Conservation (phyloP, 768 basidiomycete species). For the Phlebiopsis flavidoalba region DNA sequence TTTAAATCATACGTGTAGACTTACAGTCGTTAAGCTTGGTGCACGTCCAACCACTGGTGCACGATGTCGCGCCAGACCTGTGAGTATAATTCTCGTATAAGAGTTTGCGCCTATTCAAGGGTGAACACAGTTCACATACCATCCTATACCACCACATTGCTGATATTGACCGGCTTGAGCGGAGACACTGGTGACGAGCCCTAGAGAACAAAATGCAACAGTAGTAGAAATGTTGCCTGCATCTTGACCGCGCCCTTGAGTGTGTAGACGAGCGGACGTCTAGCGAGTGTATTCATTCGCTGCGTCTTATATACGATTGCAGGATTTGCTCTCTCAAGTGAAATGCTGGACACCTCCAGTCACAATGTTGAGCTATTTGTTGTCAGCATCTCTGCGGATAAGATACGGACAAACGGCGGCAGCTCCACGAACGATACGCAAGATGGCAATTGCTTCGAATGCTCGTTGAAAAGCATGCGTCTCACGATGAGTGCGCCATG, state of each 20-base stretch:
- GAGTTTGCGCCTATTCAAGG: not conserved
- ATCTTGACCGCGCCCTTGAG: not conserved
- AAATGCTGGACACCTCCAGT: too few species aligned
- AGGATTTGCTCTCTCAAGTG: too few species aligned
- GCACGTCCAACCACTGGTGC: slow-evolving; percentile 41
- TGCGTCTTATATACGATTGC: not conserved
- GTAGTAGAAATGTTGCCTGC: not conserved
- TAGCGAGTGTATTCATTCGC: not conserved
- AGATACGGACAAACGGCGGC: slow-evolving; percentile 24
- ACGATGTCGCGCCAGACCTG: slow-evolving; percentile 47
- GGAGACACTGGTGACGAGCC: slow-evolving; percentile 18
- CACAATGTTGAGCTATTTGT: too few species aligned
- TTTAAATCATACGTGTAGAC: slow-evolving; percentile 7
- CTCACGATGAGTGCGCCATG: not conserved
- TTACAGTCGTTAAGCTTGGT: slow-evolving; percentile 39
- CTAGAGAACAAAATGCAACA: slow-evolving; percentile 15
- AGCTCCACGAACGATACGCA: not conserved
- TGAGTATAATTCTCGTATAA: not conserved
- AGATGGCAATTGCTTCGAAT: not conserved
- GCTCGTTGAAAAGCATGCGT: slow-evolving; percentile 6
- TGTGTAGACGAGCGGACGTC: not conserved
- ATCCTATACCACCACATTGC: slow-evolving; percentile 50
- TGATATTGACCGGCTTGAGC: slow-evolving; percentile 37
- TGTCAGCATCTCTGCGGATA: slow-evolving; percentile 11
- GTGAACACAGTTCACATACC: slow-evolving; percentile 26